Evolutionary conservation across 768 basidiomycete genomes (phyloP), one percentile per base, ranked within the genome.

Genomic region (Suillus decipiens): DNA sequence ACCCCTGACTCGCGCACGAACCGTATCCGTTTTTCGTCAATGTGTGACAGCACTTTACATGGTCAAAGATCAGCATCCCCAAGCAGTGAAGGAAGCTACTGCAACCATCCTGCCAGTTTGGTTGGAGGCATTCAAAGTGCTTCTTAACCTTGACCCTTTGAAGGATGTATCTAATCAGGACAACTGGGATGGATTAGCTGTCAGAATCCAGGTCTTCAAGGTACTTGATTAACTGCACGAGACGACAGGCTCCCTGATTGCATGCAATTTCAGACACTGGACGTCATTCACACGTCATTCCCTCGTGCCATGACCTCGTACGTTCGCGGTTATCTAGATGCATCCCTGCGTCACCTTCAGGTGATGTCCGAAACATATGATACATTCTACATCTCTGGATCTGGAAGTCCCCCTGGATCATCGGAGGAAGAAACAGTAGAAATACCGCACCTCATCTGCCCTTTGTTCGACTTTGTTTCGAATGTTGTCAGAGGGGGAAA

Each of bases 11-110:
- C 88, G 96, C 36, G 87, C 95, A 0, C 85, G 93, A 34, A 89
- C 93, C 4, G 82, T 99, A 17, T 83, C 89, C 5, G 94, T 97
- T 37, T 98, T 98, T 78, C 82, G 90, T 36, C 93, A 98, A 79
- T 95, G 94, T 70, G 81, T 97, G 4, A 85, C 87, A 59, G 89
- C 95, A 6, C 81, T 99, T 19, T 95, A 92, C 75, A 98, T 96
- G 88, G 94, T 99, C 62, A 95, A 95, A 73, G 94, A 95, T 41
- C 90, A 95, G 67, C 90, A 95, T 68, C 93, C 95, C 0, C 86
- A 90, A 62, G 86, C 92, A 0, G 92, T 93, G 42, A 91, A 91
- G 70, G 89, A 92, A 67, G 95, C 95, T 0, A 85, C 86, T 39
- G 87, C 85, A 31, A 83, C 86, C 50, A 87, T 98, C 47, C 84